Evolutionary conservation across 345 rosid species (phyloP).

Genomic region (Cardamine resedifolia): DNA sequence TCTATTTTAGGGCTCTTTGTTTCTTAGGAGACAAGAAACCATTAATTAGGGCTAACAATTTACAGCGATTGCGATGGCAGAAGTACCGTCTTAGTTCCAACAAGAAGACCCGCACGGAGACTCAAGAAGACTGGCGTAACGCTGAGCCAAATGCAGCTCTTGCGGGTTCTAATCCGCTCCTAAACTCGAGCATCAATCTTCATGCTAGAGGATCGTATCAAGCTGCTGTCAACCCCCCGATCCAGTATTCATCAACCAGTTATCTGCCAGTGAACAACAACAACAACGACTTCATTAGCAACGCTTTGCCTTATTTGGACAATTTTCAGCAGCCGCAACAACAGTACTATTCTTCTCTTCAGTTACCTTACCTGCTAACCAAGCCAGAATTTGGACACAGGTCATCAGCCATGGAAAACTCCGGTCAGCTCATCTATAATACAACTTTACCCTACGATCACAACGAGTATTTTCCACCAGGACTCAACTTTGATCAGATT

Average conservation of each 20-base stretch:
- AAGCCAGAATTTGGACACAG: not conserved
- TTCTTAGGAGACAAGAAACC: not conserved
- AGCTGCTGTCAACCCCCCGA: not conserved
- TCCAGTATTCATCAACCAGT: constrained; percentile 7
- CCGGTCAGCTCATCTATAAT: not conserved
- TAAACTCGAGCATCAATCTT: not conserved
- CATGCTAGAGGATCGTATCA: not conserved
- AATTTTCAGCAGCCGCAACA: not conserved
- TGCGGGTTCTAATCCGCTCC: not conserved
- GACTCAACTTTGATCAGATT: not conserved
- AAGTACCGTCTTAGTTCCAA: constrained; percentile 10
- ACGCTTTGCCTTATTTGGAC: not conserved
- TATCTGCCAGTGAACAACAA: constrained; percentile 1
- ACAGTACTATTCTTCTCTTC: not conserved
- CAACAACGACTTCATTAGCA: not conserved
- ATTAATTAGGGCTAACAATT: constrained; percentile 4
- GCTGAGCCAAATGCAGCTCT: not conserved
- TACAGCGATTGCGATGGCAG: constrained; percentile 19
- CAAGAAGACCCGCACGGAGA: not conserved
- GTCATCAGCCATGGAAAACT: not conserved
- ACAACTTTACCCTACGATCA: not conserved
- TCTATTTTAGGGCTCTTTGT: not conserved
- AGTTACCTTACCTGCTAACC: not conserved
- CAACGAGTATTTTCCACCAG: not conserved
- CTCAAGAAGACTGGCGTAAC: constrained; percentile 1